phyloP scores from a whole-genome alignment of 2,329 filamentous ascomycete species.

The Fusarium sublunatum region DNA sequence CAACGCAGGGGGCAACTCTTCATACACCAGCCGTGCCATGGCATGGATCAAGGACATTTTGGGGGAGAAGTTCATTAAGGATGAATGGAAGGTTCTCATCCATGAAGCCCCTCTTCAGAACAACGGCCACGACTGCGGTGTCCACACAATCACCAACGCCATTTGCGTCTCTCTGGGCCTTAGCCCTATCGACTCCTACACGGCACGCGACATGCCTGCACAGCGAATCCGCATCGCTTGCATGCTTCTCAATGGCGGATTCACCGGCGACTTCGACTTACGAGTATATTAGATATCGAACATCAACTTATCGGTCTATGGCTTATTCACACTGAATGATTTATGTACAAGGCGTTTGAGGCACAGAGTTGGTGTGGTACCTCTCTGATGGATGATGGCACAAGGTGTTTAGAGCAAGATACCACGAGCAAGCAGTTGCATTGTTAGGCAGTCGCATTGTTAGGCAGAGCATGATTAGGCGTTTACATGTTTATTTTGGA shows the following conservation, averaged over 20 bases:
- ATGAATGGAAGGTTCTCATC: conserved; percentile 70
- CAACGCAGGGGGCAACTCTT: conserved; percentile 53
- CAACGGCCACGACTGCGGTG: conserved; percentile 81
- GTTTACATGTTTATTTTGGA: conserved; percentile 29
- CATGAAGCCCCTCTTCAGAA: conserved; percentile 66
- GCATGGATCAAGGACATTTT: conserved; percentile 70
- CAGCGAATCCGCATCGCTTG: conserved; percentile 73
- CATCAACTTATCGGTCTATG: conserved; percentile 10
- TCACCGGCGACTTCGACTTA: conserved; percentile 69
- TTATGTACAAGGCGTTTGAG: conserved; percentile 37
- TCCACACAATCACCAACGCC: conserved; percentile 79
- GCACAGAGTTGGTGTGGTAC: conserved; percentile 17
- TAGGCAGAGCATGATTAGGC: conserved; percentile 24
- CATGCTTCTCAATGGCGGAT: conserved; percentile 74
- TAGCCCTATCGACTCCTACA: conserved; percentile 62
- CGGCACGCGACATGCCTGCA: conserved; percentile 64
- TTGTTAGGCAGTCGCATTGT: conserved; percentile 34
- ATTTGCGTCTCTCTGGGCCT: conserved; percentile 69
- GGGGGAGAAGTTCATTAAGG: conserved; percentile 60
- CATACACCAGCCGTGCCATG: conserved; percentile 57
- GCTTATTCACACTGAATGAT: conserved; percentile 17
- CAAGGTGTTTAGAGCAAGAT: conserved; percentile 41
- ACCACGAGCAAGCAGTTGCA: conserved; percentile 37
- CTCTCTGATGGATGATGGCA: conserved; percentile 24
- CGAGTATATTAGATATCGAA: conserved; percentile 48